phyloP scores from a whole-genome alignment of 2,329 filamentous ascomycete species.

The Penicillium palitans region DNA sequence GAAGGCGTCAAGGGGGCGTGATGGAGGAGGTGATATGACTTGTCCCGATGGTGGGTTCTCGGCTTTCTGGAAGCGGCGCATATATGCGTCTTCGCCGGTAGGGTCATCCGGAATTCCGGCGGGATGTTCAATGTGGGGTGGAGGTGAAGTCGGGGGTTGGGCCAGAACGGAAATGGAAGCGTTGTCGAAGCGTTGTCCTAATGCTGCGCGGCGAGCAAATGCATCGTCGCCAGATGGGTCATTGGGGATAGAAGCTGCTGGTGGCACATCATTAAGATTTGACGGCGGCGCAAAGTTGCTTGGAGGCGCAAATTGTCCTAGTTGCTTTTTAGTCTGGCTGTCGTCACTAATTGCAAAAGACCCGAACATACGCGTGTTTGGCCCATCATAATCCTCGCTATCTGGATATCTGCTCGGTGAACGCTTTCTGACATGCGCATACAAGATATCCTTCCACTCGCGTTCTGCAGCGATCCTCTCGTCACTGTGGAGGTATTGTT shows the following conservation, averaged over 20 bases:
- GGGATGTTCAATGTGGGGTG: conserved; percentile 33
- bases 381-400: conserved; percentile 53
- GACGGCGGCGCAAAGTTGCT: conserved; percentile 55
- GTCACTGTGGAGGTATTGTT: conserved; percentile 80
- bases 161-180: conserved; percentile 10
- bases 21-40: conserved; percentile 29
- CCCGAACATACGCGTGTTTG: conserved; percentile 48
- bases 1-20: conserved; percentile 42
- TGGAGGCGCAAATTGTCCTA: conserved; percentile 54
- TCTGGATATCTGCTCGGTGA: conserved; percentile 48
- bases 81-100: conserved; percentile 30
- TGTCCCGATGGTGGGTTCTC: conserved; percentile 25
- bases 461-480: conserved; percentile 76
- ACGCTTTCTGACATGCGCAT: conserved; percentile 64
- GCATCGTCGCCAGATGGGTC: conserved; percentile 69
- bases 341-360: not conserved
- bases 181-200: conserved; percentile 48
- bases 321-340: not conserved
- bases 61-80: conserved; percentile 28
- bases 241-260: conserved; percentile 50
- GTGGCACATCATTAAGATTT: conserved; percentile 41
- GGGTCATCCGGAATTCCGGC: conserved; percentile 32
- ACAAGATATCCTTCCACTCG: conserved; percentile 82
- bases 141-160: conserved; percentile 25
- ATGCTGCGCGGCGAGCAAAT: conserved; percentile 62